These are phyloP conservation scores for Dendrobium catenatum DNA, from an alignment of 106 monocot species.

Conservation along the genomic window DNA sequence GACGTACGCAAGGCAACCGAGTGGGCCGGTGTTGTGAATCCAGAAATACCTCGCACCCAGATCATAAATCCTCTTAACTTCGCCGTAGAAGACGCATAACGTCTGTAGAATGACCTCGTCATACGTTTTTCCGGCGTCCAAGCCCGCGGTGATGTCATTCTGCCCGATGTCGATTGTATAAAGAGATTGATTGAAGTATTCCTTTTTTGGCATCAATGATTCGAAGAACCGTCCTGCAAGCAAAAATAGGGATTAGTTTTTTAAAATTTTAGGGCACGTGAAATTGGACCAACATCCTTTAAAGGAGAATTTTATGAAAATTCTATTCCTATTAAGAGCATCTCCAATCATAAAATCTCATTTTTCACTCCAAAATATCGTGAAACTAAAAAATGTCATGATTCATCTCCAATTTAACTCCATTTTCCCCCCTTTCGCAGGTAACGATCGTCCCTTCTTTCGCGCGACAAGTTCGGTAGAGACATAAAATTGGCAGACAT, in stretches of 20 bases:
- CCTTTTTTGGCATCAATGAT: conserved; percentile 26
- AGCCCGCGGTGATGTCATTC: conserved; percentile 46
- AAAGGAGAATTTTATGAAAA: neutral
- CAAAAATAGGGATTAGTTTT: too few relatives aligned
- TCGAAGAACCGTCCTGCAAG: conserved; percentile 23
- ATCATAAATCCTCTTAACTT: conserved; percentile 29
- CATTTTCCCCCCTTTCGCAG: too few relatives aligned
- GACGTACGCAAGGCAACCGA: conserved; percentile 39
- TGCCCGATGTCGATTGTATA: conserved; percentile 60
- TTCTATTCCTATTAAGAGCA: neutral
- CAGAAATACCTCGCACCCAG: conserved; percentile 44
- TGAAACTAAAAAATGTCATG: too few relatives aligned
- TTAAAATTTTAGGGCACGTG: too few relatives aligned
- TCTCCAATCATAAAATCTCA: too few relatives aligned
- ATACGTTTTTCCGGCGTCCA: conserved; percentile 7
- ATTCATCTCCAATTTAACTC: too few relatives aligned
- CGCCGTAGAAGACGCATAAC: conserved; percentile 11
- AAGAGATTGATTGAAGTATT: conserved; percentile 41
- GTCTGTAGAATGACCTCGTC: conserved; percentile 23
- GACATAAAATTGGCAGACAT: too few relatives aligned
- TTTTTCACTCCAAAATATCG: too few relatives aligned
- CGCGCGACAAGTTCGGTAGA: too few relatives aligned
- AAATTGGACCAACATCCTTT: too few relatives aligned
- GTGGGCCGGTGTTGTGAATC: conserved; percentile 54
- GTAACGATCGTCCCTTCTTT: too few relatives aligned